Evolutionary conservation across 768 basidiomycete genomes (phyloP), one percentile per base, ranked within the genome.

Genomic region (Collybia sordida): DNA sequence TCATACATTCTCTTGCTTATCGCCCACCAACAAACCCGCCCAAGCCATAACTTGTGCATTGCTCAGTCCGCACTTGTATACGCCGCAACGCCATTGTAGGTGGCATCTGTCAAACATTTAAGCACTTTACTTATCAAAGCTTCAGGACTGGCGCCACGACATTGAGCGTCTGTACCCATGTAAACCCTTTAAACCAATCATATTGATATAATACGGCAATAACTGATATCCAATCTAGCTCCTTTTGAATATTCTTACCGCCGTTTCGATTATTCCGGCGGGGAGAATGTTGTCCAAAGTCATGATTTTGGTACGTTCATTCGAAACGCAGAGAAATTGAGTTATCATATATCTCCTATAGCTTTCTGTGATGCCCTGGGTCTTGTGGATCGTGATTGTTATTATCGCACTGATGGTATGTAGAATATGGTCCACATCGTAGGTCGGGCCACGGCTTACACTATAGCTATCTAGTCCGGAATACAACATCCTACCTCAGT

Each of bases 1-100:
- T 71, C 70, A 8, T 72, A 69, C 55, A 54, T 62, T 6, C 52
- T 73, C 36, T 59, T 71, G 19, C 55, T 60, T 23, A 62, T 72
- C 51, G 62, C 66, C 51, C 69, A 68, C 37, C 64, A 69, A 42
- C 64, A 66, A 50, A 56, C 47, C 23, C 34, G 45, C 17, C 65
- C 69, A 15, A 46, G 49, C n/a, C 56, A 54, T 31, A 48, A 42
- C 3, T 41, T 71, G 3, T 73, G 71, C 38, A 51, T 57, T 1
- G 56, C 58, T 24, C 71, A 72, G 35, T 57, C 68, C n/a, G 59
- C 63, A 3, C 54, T 72, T 18, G 57, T 67, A 15, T 68, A 71
- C 48, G 60, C 66, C n/a, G 63, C 64, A 4, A 66, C 69, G 1
- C 62, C 62, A 40, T 47, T 72, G 71, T 70, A 39, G 36, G 70